phyloP scores from a whole-genome alignment of 192 early-diverging fungal species.

The Mortierella claussenii region DNA sequence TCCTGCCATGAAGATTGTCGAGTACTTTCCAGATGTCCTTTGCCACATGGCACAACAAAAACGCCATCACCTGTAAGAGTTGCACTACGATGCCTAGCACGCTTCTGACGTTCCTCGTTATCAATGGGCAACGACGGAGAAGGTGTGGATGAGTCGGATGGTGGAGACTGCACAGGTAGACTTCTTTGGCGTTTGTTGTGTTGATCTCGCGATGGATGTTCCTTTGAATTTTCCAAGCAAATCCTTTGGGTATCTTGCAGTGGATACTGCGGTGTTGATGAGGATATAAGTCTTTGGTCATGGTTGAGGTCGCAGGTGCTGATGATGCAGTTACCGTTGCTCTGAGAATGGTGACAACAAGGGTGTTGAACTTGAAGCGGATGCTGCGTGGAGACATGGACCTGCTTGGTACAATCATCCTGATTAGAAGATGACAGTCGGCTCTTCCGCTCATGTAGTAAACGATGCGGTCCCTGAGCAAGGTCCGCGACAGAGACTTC shows the following conservation, averaged over 20 bases:
- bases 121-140: slow-evolving; percentile 10
- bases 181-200: slow-evolving; percentile 49
- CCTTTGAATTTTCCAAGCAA: neutral
- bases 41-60: neutral
- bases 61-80: neutral
- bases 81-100: slow-evolving; percentile 25
- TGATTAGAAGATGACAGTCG: slow-evolving; percentile 10
- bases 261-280: slow-evolving; percentile 11
- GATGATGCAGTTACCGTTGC: too few species aligned
- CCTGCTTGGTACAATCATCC: neutral
- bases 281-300: neutral
- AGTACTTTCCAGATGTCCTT: neutral
- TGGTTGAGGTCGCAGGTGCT: slow-evolving; percentile 4
- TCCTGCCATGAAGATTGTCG: slow-evolving; percentile 3
- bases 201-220: slow-evolving; percentile 3
- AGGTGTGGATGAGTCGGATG: slow-evolving; percentile 16
- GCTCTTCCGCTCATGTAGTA: slow-evolving; percentile 5
- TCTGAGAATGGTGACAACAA: slow-evolving; percentile 1
- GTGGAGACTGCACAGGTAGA: slow-evolving; percentile 11
- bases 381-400: neutral
- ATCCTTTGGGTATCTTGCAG: slow-evolving; percentile 15
- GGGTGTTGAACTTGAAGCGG: slow-evolving; percentile 6
- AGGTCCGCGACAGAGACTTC: slow-evolving; percentile 24
- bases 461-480: slow-evolving; percentile 1
- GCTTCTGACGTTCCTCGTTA: slow-evolving; percentile 28